Evolutionary conservation across 805 yeast species (phyloP).

Genomic region (Starmera caribaea): DNA sequence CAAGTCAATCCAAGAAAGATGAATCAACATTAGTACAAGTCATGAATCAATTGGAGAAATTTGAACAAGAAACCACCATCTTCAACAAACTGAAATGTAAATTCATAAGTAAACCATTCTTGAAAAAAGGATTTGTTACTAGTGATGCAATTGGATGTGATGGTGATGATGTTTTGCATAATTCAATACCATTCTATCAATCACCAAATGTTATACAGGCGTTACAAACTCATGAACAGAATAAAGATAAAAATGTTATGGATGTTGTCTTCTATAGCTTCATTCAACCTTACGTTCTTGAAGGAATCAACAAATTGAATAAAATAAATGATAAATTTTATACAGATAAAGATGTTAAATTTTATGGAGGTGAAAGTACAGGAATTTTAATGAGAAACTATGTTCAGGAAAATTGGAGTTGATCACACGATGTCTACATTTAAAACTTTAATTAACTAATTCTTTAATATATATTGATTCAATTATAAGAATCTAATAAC

Average conservation of each 20-base stretch:
- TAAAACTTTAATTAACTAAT: slow-evolving; percentile 1
- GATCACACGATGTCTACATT: slow-evolving; percentile 1
- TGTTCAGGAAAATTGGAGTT: slow-evolving; percentile 25
- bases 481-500: not conserved
- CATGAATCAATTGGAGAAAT: not conserved
- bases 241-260: slow-evolving; percentile 32
- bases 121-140: slow-evolving; percentile 69
- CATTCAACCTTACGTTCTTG: slow-evolving; percentile 42
- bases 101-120: slow-evolving; percentile 7
- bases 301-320: slow-evolving; percentile 15
- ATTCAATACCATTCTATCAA: slow-evolving; percentile 43
- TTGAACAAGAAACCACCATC: not conserved
- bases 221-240: slow-evolving; percentile 22
- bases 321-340: slow-evolving; percentile 17
- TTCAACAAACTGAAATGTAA: slow-evolving; percentile 5
- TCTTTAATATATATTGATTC: slow-evolving; percentile 3
- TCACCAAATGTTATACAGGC: slow-evolving; percentile 77
- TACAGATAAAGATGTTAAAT: slow-evolving; percentile 25
- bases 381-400: slow-evolving; percentile 35
- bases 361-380: slow-evolving; percentile 30
- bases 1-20: slow-evolving; percentile 9
- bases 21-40: not conserved
- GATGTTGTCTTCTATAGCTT: slow-evolving; percentile 68
- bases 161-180: slow-evolving; percentile 81
- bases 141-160: slow-evolving; percentile 73